These are phyloP conservation scores for Leishmania major DNA, from an alignment of 208 protist species.

Conservation along the genomic window DNA sequence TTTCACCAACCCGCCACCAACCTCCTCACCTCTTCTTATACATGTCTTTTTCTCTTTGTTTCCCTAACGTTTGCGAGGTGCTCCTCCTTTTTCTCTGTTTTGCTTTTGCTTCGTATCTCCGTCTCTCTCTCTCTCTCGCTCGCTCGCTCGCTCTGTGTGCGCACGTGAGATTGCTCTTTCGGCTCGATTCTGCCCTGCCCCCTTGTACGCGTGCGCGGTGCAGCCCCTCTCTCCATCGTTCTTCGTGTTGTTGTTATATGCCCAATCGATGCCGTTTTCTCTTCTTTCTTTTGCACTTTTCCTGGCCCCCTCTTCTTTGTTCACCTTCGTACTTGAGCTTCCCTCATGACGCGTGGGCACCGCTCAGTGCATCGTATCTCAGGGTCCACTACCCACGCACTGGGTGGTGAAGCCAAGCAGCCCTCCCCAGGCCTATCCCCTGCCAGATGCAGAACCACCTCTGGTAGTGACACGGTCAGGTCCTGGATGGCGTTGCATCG, in stretches of 20 bases:
- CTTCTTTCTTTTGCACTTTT: slow-evolving; percentile 8
- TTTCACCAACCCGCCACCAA: not conserved
- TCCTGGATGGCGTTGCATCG: not conserved
- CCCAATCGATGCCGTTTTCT: not conserved
- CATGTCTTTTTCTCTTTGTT: not conserved
- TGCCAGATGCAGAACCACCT: not conserved
- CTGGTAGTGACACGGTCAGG: not conserved
- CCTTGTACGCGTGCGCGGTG: not conserved
- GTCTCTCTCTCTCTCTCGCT: slow-evolving; percentile 8
- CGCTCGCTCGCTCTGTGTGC: slow-evolving; percentile 5
- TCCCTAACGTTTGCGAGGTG: not conserved
- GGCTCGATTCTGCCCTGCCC: not conserved
- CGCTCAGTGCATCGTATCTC: not conserved
- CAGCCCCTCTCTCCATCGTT: not conserved
- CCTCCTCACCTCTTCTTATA: not conserved
- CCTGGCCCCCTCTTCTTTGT: not conserved
- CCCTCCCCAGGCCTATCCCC: not conserved
- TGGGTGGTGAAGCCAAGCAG: not conserved
- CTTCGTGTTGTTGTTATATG: not conserved
- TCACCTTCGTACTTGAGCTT: not conserved
- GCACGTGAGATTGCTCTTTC: not conserved
- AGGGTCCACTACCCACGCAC: not conserved
- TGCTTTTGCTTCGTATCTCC: not conserved
- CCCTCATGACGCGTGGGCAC: not conserved
- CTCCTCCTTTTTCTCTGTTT: not conserved